phyloP scores from a whole-genome alignment of 2,329 filamentous ascomycete genomes.

The Chaetomium strumarium region DNA sequence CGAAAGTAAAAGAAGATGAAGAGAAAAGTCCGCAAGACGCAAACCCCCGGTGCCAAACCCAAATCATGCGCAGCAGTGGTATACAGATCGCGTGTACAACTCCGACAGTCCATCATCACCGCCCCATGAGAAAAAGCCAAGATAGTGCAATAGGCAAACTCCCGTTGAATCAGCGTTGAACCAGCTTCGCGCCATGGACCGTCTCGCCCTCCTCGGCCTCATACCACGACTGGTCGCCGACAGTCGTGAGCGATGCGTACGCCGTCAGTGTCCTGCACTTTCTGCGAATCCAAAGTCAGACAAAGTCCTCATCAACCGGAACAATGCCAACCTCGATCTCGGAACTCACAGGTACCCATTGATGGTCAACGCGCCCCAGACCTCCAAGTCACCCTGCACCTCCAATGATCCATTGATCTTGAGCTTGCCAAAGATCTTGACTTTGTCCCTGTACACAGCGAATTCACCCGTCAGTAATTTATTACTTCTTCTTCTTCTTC shows the following conservation, averaged over 20 bases:
- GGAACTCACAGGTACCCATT: constrained; percentile 39
- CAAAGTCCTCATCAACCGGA: constrained; percentile 18
- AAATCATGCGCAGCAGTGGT: too few species aligned
- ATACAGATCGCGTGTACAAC: too few species aligned
- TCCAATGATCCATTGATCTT: constrained; percentile 39
- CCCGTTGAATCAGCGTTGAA: constrained; percentile 35
- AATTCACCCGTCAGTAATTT: background rate
- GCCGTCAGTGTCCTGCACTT: constrained; percentile 40
- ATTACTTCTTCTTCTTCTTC: background rate
- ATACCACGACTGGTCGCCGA: constrained; percentile 40
- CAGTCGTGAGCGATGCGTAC: constrained; percentile 42
- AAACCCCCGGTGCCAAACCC: too few species aligned
- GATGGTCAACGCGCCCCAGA: constrained; percentile 42
- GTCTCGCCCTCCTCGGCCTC: constrained; percentile 38
- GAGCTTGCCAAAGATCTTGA: constrained; percentile 43
- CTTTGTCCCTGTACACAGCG: constrained; percentile 33
- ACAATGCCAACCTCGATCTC: constrained; percentile 25
- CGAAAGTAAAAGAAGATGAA: too few species aligned
- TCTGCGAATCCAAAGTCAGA: constrained; percentile 23
- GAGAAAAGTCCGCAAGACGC: too few species aligned
- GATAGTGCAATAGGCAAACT: background rate
- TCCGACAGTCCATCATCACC: too few species aligned
- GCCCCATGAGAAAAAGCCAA: background rate
- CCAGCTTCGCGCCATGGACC: constrained; percentile 38
- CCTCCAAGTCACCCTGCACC: constrained; percentile 37